Conservation (phyloP, 73 alveolate genomes). For the Symbiodinium natans region DNA sequence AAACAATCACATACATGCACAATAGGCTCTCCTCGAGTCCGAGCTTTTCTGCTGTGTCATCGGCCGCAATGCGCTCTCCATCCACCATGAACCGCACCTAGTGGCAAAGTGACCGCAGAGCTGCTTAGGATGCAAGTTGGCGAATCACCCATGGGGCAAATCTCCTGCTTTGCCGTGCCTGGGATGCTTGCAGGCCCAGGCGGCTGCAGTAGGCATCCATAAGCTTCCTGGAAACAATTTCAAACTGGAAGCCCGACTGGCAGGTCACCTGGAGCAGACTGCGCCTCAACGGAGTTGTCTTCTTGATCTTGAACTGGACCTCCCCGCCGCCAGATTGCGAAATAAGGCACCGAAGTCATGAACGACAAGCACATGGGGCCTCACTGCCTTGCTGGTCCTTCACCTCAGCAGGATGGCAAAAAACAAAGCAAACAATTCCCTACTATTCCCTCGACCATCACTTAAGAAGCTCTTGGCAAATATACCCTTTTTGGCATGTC, state of each 20-base stretch:
- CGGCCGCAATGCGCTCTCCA: slow-evolving; percentile 95
- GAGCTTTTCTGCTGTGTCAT: slow-evolving; percentile 94
- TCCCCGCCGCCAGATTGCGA: neutral
- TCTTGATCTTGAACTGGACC: slow-evolving; percentile 95
- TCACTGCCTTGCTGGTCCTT: slow-evolving; percentile 94
- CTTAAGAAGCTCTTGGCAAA: too few relatives aligned
- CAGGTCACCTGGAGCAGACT: neutral
- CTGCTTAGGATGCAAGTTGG: neutral
- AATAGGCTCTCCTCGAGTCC: slow-evolving; percentile 56
- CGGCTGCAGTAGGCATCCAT: slow-evolving; percentile 96
- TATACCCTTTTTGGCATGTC: too few relatives aligned
- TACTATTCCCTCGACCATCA: too few relatives aligned
- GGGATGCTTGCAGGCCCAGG: slow-evolving; percentile 95
- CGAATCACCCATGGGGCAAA: neutral
- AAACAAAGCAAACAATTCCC: neutral
- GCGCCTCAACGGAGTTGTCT: slow-evolving; percentile 94
- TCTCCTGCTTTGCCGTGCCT: neutral
- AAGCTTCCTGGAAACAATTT: slow-evolving; percentile 54
- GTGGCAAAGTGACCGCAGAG: neutral
- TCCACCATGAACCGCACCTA: slow-evolving; percentile 95
- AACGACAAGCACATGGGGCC: neutral
- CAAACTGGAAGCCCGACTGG: neutral
- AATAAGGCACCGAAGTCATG: too few relatives aligned
- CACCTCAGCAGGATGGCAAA: slow-evolving; percentile 47
- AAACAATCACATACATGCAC: neutral